Conservation (phyloP, 208 protist genomes). For the Wallacemonas sp. region DNA sequence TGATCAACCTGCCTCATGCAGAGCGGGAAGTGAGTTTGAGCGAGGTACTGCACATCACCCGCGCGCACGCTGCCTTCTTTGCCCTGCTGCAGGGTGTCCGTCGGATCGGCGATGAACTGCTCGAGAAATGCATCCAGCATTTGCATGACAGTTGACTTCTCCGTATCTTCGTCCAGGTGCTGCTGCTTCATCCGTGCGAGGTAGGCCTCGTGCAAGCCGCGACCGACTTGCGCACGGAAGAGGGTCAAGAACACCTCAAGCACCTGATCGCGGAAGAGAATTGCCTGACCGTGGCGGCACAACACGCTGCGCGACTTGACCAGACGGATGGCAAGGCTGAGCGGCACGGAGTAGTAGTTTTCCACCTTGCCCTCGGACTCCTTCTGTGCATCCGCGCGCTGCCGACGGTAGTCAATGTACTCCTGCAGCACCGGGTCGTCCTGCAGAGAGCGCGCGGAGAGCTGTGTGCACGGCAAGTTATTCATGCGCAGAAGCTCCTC, state of each 20-base stretch:
- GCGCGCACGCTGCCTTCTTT: slow-evolving; percentile 49
- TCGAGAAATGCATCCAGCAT: slow-evolving; percentile 88
- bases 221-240: slow-evolving; percentile 60
- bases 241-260: slow-evolving; percentile 86
- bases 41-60: slow-evolving; percentile 74
- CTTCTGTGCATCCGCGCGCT: slow-evolving; percentile 19
- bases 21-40: slow-evolving; percentile 87
- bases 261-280: slow-evolving; percentile 77
- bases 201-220: slow-evolving; percentile 77
- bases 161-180: slow-evolving; percentile 49
- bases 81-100: slow-evolving; percentile 52
- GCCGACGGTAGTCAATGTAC: slow-evolving; percentile 61
- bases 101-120: slow-evolving; percentile 73
- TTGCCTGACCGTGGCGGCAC: slow-evolving; percentile 60
- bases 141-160: slow-evolving; percentile 59
- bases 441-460: slow-evolving; percentile 44
- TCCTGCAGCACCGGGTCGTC: slow-evolving; percentile 41
- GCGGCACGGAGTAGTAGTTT: slow-evolving; percentile 76
- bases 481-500: slow-evolving; percentile 70
- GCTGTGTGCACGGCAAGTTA: slow-evolving; percentile 62
- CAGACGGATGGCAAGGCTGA: slow-evolving; percentile 75
- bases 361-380: slow-evolving; percentile 39
- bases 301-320: slow-evolving; percentile 71
- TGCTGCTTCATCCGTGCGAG: slow-evolving; percentile 62
- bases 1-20: slow-evolving; percentile 89